phyloP scores from a whole-genome alignment of 2,329 filamentous ascomycete species.

The Cordyceps militaris region DNA sequence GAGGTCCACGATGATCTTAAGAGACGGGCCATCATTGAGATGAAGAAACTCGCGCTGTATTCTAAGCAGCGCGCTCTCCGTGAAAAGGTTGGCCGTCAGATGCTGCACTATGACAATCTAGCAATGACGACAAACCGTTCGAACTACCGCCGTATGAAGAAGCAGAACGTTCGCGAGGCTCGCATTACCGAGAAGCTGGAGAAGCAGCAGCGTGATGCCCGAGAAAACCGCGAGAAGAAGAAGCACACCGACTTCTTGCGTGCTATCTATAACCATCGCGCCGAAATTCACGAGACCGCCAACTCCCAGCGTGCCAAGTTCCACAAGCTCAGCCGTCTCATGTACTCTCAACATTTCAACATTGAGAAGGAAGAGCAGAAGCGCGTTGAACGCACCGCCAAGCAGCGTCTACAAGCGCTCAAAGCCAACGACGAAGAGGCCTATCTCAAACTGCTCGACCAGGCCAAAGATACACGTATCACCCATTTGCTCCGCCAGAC shows the following conservation, averaged over 20 bases:
- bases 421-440: constrained; percentile 99
- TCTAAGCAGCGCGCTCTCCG: constrained; percentile 82
- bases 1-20: constrained; percentile 77
- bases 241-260: constrained; percentile 90
- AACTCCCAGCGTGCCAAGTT: constrained; percentile 63
- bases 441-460: constrained; percentile 93
- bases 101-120: constrained; percentile 92
- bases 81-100: constrained; percentile 80
- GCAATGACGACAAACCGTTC: constrained; percentile 95
- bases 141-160: constrained; percentile 90
- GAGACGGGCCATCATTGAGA: constrained; percentile 85
- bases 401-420: constrained; percentile 97
- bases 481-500: constrained; percentile 95
- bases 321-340: constrained; percentile 81
- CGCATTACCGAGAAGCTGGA: constrained; percentile 97
- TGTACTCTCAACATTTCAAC: constrained; percentile 84
- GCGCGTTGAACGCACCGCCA: constrained; percentile 92
- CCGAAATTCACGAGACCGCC: constrained; percentile 66
- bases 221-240: constrained; percentile 95
- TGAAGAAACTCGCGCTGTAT: constrained; percentile 83
- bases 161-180: constrained; percentile 89
- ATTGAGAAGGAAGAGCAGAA: constrained; percentile 99
- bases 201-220: constrained; percentile 95
- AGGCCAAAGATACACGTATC: constrained; percentile 98
- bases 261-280: constrained; percentile 74